Percentiles rank a stretch among this genome's conserved stretches.
phyloP scores from a whole-genome alignment of 768 basidiomycete genomes.

The Gelatoporia subvermispora region DNA sequence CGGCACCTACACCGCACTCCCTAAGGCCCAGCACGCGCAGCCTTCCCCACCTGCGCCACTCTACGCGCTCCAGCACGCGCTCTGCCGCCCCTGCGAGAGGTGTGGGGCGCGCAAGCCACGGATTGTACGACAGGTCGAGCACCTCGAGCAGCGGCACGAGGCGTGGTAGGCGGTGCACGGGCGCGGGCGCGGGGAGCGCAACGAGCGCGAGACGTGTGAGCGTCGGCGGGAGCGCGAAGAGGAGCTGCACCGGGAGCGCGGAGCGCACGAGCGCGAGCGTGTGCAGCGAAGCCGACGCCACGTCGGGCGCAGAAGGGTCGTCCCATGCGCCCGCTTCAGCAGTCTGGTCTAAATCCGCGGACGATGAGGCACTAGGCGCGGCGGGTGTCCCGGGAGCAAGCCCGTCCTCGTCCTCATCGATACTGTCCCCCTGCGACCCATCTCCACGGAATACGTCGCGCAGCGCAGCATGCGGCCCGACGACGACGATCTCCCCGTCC shows the following conservation, averaged over 20 bases:
- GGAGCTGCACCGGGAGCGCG: constrained; percentile 36
- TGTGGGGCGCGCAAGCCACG: constrained; percentile 33
- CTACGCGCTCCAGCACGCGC: constrained; percentile 42
- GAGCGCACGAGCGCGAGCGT: constrained; percentile 50
- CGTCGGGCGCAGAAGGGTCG: constrained; percentile 7
- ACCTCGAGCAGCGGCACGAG: constrained; percentile 58
- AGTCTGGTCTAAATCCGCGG: too few relatives aligned
- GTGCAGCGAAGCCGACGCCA: constrained; percentile 27
- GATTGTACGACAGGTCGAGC: constrained; percentile 67
- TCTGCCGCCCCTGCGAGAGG: constrained; percentile 10
- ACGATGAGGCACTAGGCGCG: too few relatives aligned
- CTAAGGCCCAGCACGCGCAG: constrained; percentile 54
- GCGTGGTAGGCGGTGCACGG: constrained; percentile 52
- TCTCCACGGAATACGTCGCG: constrained; percentile 35
- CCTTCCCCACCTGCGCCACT: constrained; percentile 54
- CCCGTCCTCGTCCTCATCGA: not conserved
- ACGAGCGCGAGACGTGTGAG: constrained; percentile 60
- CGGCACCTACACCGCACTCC: constrained; percentile 42
- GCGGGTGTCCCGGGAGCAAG: too few relatives aligned
- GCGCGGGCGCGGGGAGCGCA: constrained; percentile 40
- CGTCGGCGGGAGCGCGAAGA: constrained; percentile 57
- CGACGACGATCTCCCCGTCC: constrained; percentile 60
- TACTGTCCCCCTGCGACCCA: not conserved
- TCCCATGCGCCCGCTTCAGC: constrained; percentile 12
- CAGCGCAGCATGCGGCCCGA: constrained; percentile 48